Conservation (phyloP, 768 basidiomycete genomes). For the Pleurotus tuber-regium region DNA sequence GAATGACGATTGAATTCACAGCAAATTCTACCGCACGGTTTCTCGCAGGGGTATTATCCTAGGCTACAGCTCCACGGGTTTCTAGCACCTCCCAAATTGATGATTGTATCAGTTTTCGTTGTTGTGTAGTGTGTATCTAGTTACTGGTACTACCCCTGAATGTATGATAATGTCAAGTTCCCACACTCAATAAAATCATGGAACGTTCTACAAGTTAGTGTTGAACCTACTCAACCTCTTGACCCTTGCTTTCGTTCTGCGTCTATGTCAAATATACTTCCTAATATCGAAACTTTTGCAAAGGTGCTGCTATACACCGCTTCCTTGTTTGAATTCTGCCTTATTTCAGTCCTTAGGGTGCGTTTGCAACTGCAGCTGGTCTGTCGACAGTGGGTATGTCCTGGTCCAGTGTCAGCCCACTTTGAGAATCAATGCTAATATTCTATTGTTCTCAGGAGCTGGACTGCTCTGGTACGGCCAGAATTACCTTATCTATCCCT, state of each 20-base stretch:
- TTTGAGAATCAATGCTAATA: neutral
- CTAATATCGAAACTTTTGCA: constrained; percentile 45
- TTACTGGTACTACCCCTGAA: too few species aligned
- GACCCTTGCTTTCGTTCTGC: neutral
- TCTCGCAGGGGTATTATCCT: too few species aligned
- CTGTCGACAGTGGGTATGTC: constrained; percentile 53
- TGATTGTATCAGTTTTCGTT: too few species aligned
- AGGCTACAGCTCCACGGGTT: too few species aligned
- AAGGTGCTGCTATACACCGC: constrained; percentile 32
- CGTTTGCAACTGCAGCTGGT: constrained; percentile 54
- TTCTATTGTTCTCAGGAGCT: constrained; percentile 41
- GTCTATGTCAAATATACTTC: constrained; percentile 35
- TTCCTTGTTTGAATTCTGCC: constrained; percentile 2
- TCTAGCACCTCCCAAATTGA: too few species aligned
- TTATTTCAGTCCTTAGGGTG: constrained; percentile 34
- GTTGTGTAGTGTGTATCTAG: too few species aligned
- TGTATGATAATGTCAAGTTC: neutral
- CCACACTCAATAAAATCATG: neutral
- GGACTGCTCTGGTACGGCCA: constrained; percentile 85
- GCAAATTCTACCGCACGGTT: too few species aligned
- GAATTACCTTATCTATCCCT: constrained; percentile 87
- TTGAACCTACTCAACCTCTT: neutral
- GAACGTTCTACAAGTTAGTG: neutral
- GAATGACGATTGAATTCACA: too few species aligned
- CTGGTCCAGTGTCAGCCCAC: neutral